Base-by-base conservation (phyloP, 2,329 filamentous ascomycete genomes). In the Aspergillus sp. region DNA sequence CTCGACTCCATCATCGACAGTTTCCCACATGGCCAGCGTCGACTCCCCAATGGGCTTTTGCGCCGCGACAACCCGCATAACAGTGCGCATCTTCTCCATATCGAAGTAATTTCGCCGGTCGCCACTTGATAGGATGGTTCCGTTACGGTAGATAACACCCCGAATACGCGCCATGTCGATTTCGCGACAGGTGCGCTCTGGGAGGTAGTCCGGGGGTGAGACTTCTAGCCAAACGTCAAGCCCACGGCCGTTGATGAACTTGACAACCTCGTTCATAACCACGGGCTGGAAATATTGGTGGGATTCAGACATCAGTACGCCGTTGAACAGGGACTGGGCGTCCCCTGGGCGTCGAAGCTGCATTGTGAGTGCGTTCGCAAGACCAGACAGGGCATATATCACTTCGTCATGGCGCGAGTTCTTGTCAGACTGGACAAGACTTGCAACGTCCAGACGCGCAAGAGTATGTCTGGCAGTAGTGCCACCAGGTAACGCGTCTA, bases 171-270 rank as follows among this genome's bases (percentile, higher is more conserved):
- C 61, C 18, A 66, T 60, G 9, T 62, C 60, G 43, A 63, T 61
- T 15, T 55, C 57, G 24, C 60, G 60, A 18, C 55, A 50, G 48
- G 73, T 65, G 1, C 59, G 47, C 32, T 62, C 60, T 5, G 51
- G 44, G 5, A 76, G 63, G 36, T 70, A 77, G 2, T 64, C 57
- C 0, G 74, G 74, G 1, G 66, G 67, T 2, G 66, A 59, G 20
- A 69, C 58, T 56, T 77, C 73, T 4, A 77, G 66, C 61, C 71
- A 76, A 8, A 76, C 67, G 6, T 66, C 66, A 15, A 77, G 64
- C 11, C 72, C 71, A 3, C 74, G 62, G 8, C 58, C 50, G 34
- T 66, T 65, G 47, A 71, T 59, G 30, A 72, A 68, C 26, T 64
- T 59, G 34, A 72, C 59, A 5, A 76, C 45, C 30, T 66, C 56